Evolutionary conservation across 129 eudicot species (phyloP), one percentile per base, ranked within the genome.

Genomic region (Centrapalus pauciflorus): DNA sequence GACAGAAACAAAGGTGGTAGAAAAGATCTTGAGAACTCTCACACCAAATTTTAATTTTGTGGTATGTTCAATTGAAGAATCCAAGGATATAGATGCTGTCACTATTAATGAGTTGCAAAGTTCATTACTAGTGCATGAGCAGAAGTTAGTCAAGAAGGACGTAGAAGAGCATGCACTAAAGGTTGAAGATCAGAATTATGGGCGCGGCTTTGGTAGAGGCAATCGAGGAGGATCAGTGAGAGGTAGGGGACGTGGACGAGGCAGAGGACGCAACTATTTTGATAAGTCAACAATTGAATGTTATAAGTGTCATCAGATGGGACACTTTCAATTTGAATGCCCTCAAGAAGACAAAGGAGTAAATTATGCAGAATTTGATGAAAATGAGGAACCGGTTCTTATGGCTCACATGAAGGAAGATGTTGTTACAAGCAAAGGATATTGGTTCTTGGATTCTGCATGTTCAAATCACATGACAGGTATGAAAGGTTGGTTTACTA

Each of bases 301-400:
- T 27, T 55, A 55, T 34, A 55, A 55, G 32, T 55, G 61, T 55
- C 61, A 26, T 17, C 52, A 45, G 52, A n/a, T 45, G 10, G 52
- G 52, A 45, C 11, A 45, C 14, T 45, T 8, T 45, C 52, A 45
- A 45, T 45, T 8, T 45, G 52, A 45, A 3, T 45, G 52, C 14
- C 11, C 52, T n/a, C 10, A 2, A 28, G 61, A 55, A 23, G 61
- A 55, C 28, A 55, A 55, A 8, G 32, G 32, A 34, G 61, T 28
- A n/a, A 55, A 55, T 28, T 25, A 55, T 55, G 30, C 32, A 28
- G 37, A 55, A n/a, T 61, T 35, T 21, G 67, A 61, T 14, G 50
- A 61, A 50, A 7, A 30, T 11, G 24, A 61, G 32, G 67, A 61
- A 61, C 24, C 25, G 37, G 33, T 55, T 0, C 60, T 54, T 54